Conservation (phyloP, 2,329 filamentous ascomycete genomes). For the Aspergillus costaricaensis region DNA sequence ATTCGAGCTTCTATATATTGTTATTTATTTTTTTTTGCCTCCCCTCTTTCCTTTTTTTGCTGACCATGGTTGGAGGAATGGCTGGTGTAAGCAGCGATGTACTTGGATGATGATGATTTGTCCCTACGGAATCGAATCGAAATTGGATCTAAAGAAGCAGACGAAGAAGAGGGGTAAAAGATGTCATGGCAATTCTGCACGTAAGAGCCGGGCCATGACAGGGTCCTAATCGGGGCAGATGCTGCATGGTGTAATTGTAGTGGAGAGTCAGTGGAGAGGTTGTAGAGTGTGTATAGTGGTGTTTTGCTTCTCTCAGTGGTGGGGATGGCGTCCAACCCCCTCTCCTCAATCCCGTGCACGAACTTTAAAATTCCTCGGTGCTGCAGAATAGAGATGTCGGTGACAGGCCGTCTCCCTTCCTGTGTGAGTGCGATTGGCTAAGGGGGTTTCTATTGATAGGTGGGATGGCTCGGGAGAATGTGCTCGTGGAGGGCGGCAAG, state of each 20-base stretch:
- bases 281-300: neutral
- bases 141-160: neutral
- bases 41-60: neutral
- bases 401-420: neutral
- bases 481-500: constrained; percentile 4
- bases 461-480: neutral
- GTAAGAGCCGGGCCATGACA: neutral
- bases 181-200: neutral
- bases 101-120: constrained; percentile 1
- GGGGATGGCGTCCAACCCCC: neutral
- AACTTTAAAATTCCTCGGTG: neutral
- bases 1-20: constrained; percentile 11
- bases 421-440: neutral
- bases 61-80: neutral
- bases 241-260: neutral
- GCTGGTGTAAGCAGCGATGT: neutral
- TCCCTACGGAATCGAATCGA: neutral
- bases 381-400: constrained; percentile 1
- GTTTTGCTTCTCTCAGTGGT: no score
- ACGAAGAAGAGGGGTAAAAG: neutral
- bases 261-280: no score
- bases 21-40: neutral
- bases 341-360: neutral
- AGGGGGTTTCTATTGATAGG: neutral
- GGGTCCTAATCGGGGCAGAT: neutral